Base-by-base conservation (phyloP, 2,329 filamentous ascomycete genomes). In the Drechmeria coniospora region DNA sequence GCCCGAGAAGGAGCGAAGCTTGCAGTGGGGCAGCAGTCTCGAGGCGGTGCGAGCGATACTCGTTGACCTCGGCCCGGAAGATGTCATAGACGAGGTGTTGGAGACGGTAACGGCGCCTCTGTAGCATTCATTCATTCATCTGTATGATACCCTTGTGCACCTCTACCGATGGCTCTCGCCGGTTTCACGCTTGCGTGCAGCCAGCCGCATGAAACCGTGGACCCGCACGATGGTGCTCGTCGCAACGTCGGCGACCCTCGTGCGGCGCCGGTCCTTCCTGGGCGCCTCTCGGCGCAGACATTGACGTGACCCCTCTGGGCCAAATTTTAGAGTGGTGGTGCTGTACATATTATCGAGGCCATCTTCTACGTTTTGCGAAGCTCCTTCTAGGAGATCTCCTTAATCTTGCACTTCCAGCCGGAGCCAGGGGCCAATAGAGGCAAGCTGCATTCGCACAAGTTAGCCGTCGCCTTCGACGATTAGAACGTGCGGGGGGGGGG, bases 11-110 rank as follows among this genome's bases (percentile, higher is more conserved):
- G 90, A 95, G 56, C 66, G 84, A 26, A 94, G 84, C 48, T 67
- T 93, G 59, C 82, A 93, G 49, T 98, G 92, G 74, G 90, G 90
- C 1, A 94, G 87, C 49, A 74, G 79, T 29, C 39, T 78, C 0
- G 62, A 66, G 17, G 79, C 79, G 4, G 70, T 94, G 2, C 62
- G 68, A 36, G 61, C 65, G 11, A 40, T 84, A 26, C 53, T 94
- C 3, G 69, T 77, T 18, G 68, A 58, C 5, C 47, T 76, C 8
- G 63, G 64, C 1, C 61, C 70, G 0, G 71, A 76, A 37, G 66
- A 72, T 23, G 64, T 79, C 3, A 61, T 79, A 21, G 72, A 78
- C 33, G 70, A 77, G 40, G 71, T 78, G 3, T 44, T 79, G 29
- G 58, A 50, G 6, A 57, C 61, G 43, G 68, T 77, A 7, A 60